Evolutionary conservation across 2,329 filamentous ascomycete genomes (phyloP).

Genomic region (Pestalotiopsis sp.): DNA sequence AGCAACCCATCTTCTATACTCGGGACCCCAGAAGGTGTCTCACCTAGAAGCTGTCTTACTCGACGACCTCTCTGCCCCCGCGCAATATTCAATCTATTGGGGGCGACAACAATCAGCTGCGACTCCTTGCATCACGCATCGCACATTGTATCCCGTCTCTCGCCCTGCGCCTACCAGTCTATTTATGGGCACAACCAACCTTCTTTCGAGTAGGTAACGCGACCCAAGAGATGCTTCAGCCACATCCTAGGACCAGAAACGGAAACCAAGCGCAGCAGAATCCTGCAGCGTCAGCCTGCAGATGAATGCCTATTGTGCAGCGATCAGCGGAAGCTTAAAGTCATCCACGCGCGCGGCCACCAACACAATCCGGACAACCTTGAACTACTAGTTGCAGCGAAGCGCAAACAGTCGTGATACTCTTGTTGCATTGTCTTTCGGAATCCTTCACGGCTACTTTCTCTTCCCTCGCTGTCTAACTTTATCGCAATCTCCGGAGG

Average conservation of each 20-base stretch:
- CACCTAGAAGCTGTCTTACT: background rate
- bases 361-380: background rate
- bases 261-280: background rate
- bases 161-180: background rate
- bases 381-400: background rate
- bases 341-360: background rate
- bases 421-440: background rate
- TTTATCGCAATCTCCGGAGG: background rate
- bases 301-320: background rate
- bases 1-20: too few relatives aligned
- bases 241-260: background rate
- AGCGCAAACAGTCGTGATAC: background rate
- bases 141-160: background rate
- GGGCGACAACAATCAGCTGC: background rate
- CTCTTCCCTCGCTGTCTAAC: conserved; percentile 13
- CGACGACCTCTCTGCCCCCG: background rate
- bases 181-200: conserved; percentile 1
- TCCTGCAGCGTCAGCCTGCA: background rate
- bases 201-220: background rate
- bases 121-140: background rate
- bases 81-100: background rate
- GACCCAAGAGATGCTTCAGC: conserved; percentile 6
- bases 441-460: background rate
- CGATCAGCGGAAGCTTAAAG: background rate
- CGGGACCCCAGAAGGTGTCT: too few relatives aligned